Evolutionary conservation across 768 basidiomycete genomes (phyloP).

Genomic region (Suillus subalutaceus): DNA sequence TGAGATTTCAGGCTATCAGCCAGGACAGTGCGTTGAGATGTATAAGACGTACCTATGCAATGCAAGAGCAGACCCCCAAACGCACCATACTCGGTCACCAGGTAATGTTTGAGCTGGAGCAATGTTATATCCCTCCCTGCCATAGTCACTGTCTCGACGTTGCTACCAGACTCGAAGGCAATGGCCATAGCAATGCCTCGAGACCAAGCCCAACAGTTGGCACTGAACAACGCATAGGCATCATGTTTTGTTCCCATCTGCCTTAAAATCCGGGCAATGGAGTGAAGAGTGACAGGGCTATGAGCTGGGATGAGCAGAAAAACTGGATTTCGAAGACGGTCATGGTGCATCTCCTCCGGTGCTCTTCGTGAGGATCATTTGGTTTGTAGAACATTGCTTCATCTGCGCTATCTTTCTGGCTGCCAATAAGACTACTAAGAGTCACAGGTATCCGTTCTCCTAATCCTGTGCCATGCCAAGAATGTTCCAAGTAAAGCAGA

Average conservation of each 20-base stretch:
- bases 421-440: neutral
- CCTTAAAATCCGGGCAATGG: neutral
- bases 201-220: conserved; percentile 9
- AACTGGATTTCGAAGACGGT: conserved; percentile 5
- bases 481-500: conserved; percentile 5
- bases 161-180: neutral
- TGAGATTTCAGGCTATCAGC: neutral
- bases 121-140: neutral
- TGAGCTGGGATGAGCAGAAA: neutral
- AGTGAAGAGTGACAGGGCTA: neutral
- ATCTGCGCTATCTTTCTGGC: conserved; percentile 5
- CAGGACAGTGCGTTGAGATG: neutral
- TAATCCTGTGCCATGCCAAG: conserved; percentile 1
- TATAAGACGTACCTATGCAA: neutral
- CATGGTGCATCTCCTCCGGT: neutral
- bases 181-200: neutral
- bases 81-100: conserved; percentile 4
- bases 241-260: neutral
- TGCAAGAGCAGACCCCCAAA: neutral
- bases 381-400: conserved; percentile 3
- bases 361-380: neutral
- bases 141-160: neutral
- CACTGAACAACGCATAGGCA: conserved; percentile 5
- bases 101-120: neutral
- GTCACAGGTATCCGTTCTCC: conserved; percentile 1